Base-by-base conservation (phyloP, 495 filamentous ascomycete genomes). In the Penicillium canescens region DNA sequence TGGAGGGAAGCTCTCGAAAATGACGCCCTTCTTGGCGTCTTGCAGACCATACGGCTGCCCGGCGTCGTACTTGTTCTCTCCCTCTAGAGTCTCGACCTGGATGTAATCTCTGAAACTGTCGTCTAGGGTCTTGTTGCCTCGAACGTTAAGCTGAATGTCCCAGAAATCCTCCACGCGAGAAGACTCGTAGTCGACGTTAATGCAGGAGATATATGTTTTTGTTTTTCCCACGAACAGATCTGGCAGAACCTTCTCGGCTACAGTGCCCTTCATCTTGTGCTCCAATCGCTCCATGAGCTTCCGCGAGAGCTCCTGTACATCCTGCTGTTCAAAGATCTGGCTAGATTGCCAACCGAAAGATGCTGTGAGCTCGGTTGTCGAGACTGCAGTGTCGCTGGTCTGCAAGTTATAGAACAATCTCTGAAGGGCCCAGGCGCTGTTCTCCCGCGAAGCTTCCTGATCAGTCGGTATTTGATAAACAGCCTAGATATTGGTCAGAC, bases 251-350 rank as follows among this genome's bases (percentile, higher is more conserved):
- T 95, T 96, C 61, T 98, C 92, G n/a, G 91, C 91, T 42, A 87
- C 83, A 9, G 94, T 99, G 42, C 91, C 92, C 71, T 98, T 99
- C 94, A 99, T 99, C 66, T 87, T 91, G 63, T 92, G 85, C 65
- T 98, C 94, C 74, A 99, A 83, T 41, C 87, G 85, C 69, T 99
- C 94, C 88, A 99, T 98, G 28, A 99, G 78, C 67, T 97, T 96
- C 38, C 94, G 82, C 14, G 91, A 96, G 14, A 99, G 77, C 67
- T 99, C 94, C 65, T 99, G 94, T 7, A 99, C 94, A 72, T 99
- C 94, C 74, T 99, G 94, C 67, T 99, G 94, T 67, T 96, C 95
- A 69, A 99, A 99, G 31, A 97, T 96, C 67, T 99, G 93, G 56
- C 88, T 85, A 1, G 92, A 93, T 60, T 99, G 93, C 94, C 94